These are phyloP conservation scores for Penicillium nordicum DNA, from an alignment of 2,329 filamentous ascomycete species.

Conservation along the genomic window DNA sequence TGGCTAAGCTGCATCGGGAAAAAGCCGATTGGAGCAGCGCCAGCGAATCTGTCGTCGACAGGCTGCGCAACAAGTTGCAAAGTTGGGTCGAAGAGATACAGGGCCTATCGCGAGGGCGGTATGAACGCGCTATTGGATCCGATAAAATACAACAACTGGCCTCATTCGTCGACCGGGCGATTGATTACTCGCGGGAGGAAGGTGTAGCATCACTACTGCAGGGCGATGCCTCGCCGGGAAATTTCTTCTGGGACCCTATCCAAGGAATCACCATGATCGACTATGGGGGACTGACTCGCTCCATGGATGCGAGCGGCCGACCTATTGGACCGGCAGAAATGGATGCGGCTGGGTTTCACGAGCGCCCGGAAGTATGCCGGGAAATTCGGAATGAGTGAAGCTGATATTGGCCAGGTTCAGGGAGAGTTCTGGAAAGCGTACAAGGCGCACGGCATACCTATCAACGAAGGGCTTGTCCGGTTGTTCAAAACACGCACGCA, in stretches of 20 bases:
- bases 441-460: background rate
- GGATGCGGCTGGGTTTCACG: slow-evolving; percentile 3
- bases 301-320: background rate
- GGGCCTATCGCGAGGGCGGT: background rate
- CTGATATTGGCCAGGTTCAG: background rate
- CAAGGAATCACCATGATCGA: slow-evolving; percentile 4
- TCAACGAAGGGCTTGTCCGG: background rate
- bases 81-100: background rate
- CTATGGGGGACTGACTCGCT: background rate
- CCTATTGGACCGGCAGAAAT: slow-evolving; percentile 1
- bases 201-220: background rate
- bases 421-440: background rate
- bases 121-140: background rate
- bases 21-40: background rate
- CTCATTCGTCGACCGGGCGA: background rate
- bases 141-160: background rate
- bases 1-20: background rate
- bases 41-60: background rate
- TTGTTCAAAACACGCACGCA: slow-evolving; percentile 1
- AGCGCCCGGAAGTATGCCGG: background rate
- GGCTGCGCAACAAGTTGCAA: background rate
- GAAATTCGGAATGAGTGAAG: slow-evolving; percentile 3
- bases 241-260: background rate
- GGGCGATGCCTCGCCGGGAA: background rate
- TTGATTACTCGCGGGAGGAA: background rate